These are phyloP conservation scores for Ruellia speciosa DNA, from an alignment of 305 asterid species.

Conservation along the genomic window DNA sequence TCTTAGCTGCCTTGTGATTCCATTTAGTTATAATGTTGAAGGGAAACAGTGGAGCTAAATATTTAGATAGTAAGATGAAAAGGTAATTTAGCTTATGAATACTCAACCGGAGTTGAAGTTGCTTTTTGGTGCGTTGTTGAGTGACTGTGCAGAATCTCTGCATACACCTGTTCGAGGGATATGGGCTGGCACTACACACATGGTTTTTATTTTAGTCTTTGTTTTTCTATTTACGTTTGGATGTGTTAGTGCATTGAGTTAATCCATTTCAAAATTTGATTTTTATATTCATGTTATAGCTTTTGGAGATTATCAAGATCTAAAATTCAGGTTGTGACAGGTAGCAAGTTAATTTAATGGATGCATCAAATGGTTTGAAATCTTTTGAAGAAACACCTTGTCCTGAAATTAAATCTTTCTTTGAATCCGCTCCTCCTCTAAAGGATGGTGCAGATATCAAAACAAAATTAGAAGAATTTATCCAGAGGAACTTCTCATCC, in stretches of 20 bases:
- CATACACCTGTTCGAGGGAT: not conserved
- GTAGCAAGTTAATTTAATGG: slow-evolving; percentile 29
- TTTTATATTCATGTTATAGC: not conserved
- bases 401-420: slow-evolving; percentile 53
- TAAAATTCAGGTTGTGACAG: slow-evolving; percentile 10
- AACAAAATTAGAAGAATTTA: slow-evolving; percentile 44
- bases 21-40: not conserved
- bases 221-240: too few species aligned
- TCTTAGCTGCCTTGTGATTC: not conserved
- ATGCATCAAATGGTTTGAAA: slow-evolving; percentile 27
- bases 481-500: slow-evolving; percentile 24
- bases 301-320: slow-evolving; percentile 6
- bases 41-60: not conserved
- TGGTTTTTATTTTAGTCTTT: too few species aligned
- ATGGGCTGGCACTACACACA: too few species aligned
- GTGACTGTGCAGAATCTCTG: not conserved
- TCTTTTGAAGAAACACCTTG: slow-evolving; percentile 31
- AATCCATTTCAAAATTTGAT: too few species aligned
- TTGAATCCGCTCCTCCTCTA: slow-evolving; percentile 76
- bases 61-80: not conserved
- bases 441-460: slow-evolving; percentile 49
- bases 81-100: not conserved
- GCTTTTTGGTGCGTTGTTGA: not conserved
- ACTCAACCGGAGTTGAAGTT: not conserved
- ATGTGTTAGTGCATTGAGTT: too few species aligned